Evolutionary conservation across 768 basidiomycete genomes (phyloP), one percentile per base, ranked within the genome.

Genomic region (Boletus sensibilis): DNA sequence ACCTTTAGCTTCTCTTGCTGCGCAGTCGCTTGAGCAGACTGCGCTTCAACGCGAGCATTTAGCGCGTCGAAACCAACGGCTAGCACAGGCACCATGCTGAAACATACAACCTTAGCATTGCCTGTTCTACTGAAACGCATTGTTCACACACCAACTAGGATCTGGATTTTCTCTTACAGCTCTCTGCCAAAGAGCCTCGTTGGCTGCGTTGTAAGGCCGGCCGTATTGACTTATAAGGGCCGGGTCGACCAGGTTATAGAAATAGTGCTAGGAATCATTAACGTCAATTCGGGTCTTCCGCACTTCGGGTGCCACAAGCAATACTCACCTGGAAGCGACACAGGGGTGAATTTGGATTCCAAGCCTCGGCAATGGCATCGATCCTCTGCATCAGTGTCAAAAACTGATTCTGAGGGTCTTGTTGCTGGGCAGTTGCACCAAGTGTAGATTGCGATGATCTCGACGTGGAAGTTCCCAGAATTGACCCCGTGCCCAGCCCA

Each of bases 221-320:
- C 81, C 85, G 59, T 90, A 94, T 50, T 85, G 61, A 27, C 74
- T 76, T 3, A 88, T 82, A 61, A 86, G 78, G 6, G 74, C 75
- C 0, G 90, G 88, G 62, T 88, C 84, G 5, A 93, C 90, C 14
- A 90, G 74, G 63, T 93, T 94, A 69, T 94, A 94, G 62, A 94
- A 94, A 59, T 83, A 84, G 60, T 90, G 82, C 91, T 93, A 52
- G 37, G 20, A 38, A 40, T 41, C 14, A 39, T 7, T 43, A 10
- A 33, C 33, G 13, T 60, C 39, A 65, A 50, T 35, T 40, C 8
- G 8, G 13, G 18, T 57, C 33, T 29, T 29, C 18, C 21, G 11
- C 20, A 34, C 25, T 21, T 20, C 0, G 18, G n/a, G 21, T 18
- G 9, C 6, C 35, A 33, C 33, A 29, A 57, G 20, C 11, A 16